Evolutionary conservation across 2,329 filamentous ascomycete genomes (phyloP).

Genomic region (Calonectria pseudoturangicola): DNA sequence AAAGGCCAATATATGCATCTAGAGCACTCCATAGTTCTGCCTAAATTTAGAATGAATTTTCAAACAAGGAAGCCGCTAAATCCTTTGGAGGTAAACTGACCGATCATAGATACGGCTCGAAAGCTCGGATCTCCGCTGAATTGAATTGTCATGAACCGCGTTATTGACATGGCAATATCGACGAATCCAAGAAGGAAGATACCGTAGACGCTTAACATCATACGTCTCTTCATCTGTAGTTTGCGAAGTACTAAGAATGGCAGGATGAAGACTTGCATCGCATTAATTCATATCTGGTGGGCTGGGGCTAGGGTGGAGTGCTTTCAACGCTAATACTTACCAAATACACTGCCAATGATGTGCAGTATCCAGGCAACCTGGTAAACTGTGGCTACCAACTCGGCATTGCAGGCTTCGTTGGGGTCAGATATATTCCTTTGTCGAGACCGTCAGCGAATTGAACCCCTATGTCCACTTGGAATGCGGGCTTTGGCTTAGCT

Average conservation of each 20-base stretch:
- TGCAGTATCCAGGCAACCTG: slow-evolving; percentile 2
- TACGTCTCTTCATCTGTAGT: slow-evolving; percentile 13
- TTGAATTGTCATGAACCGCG: not conserved
- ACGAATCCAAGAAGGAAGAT: slow-evolving; percentile 3
- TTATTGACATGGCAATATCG: slow-evolving; percentile 5
- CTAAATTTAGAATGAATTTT: not conserved
- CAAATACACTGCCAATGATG: not conserved
- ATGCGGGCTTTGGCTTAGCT: not conserved
- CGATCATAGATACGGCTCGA: slow-evolving; percentile 3
- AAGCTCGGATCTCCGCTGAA: not conserved
- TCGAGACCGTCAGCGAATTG: not conserved
- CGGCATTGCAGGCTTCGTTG: not conserved
- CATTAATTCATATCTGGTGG: not conserved
- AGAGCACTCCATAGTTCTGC: slow-evolving; percentile 2
- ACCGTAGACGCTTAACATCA: slow-evolving; percentile 9
- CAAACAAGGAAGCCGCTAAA: too few species aligned
- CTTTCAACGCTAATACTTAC: not conserved
- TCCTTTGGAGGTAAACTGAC: not conserved
- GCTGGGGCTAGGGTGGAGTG: too few species aligned
- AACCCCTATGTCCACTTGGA: not conserved
- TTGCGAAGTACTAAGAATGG: not conserved
- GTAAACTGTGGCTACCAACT: not conserved
- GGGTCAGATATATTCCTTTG: slow-evolving; percentile 7
- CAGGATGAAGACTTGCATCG: not conserved
- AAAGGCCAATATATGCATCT: not conserved